Evolutionary conservation across 257 asterid species (phyloP), one percentile per base, ranked within the genome.

Genomic region (Petunia secreta): DNA sequence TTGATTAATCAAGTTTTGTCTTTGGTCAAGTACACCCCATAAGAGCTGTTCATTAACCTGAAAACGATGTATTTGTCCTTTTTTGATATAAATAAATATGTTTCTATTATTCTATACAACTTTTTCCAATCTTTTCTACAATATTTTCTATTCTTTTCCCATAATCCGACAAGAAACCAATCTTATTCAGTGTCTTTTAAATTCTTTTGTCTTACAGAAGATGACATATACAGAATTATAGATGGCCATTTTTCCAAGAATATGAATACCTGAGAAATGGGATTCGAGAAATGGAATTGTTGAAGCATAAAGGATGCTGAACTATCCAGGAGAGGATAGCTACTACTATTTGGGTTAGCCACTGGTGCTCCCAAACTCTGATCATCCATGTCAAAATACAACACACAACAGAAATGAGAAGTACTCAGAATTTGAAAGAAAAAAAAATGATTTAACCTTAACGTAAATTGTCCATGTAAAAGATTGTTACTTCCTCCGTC

Each of bases 11-110:
- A 84, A 80, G 81, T 79, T 87, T 59, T 87, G 92, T 82, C 91
- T 88, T 54, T 86, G 93, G 64, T 88, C 97, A 75, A 87, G 94
- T 81, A 80, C 88, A 64, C 86, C 91, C 94, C 92, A 89, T 79
- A 88, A 82, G 39, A 50, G 79, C 75, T 90, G 90, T 88, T 92
- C 91, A 64, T 85, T 83, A 63, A 66, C 93, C 96, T 92, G 92
- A 83, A 85, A 89, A 84, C 78, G 85, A 90, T 66, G 48, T 84
- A n/a, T 69, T 2, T 16, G 8, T 40, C 40, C 76, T 43, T 68
- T 55, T 68, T 68, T n/a, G 8, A 68, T 2, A 67, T 39, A 41
- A 11, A 65, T 37, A 39, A 46, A 46, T 46, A 46, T 46, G 8
- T 46, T 4, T 25, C 25, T 25, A 25, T 25, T 25, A 25, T 34